Percentiles rank a stretch among this genome's conserved stretches.
These are phyloP conservation scores for Hypsizygus marmoreus DNA, from an alignment of 768 basidiomycete genomes.

Conservation along the genomic window DNA sequence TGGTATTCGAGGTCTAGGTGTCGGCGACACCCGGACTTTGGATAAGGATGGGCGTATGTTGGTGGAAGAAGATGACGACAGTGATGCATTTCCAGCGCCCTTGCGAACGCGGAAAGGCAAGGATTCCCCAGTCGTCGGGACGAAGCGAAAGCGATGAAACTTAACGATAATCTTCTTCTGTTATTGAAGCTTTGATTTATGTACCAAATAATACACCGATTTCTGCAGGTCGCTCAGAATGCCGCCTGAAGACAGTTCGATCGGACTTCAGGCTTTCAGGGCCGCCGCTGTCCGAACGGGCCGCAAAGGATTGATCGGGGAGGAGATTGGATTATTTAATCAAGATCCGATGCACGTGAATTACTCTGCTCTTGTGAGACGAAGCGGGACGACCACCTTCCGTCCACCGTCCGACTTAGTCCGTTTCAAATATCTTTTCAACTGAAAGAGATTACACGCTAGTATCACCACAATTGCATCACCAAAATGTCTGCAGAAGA, in stretches of 20 bases:
- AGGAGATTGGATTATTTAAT: conserved; percentile 14
- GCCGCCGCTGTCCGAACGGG: conserved; percentile 13
- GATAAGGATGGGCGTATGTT: conserved; percentile 25
- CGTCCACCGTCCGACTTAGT: conserved; percentile 24
- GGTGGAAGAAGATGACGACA: conserved; percentile 66
- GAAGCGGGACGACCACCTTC: conserved; percentile 17
- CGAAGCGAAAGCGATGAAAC: conserved; percentile 66
- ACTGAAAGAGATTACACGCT: conserved; percentile 11
- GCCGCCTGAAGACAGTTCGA: background rate
- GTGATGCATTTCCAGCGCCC: conserved; percentile 72
- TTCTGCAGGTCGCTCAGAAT: conserved; percentile 6
- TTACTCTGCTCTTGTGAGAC: conserved; percentile 1
- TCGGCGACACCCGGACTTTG: conserved; percentile 24
- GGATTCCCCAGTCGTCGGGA: conserved; percentile 49
- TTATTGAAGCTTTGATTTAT: conserved; percentile 2
- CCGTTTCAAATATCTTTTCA: conserved; percentile 10
- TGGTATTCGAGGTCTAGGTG: conserved; percentile 53
- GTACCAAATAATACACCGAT: too few relatives aligned
- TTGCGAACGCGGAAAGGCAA: conserved; percentile 69
- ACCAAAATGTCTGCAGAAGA: conserved; percentile 61
- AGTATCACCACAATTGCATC: conserved; percentile 22
- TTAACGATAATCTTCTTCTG: conserved; percentile 18
- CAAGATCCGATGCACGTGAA: conserved; percentile 37
- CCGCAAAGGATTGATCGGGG: conserved; percentile 12
- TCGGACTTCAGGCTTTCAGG: too few relatives aligned